phyloP scores from a whole-genome alignment of 345 rosid genomes.

The Gynandropsis gynandra region DNA sequence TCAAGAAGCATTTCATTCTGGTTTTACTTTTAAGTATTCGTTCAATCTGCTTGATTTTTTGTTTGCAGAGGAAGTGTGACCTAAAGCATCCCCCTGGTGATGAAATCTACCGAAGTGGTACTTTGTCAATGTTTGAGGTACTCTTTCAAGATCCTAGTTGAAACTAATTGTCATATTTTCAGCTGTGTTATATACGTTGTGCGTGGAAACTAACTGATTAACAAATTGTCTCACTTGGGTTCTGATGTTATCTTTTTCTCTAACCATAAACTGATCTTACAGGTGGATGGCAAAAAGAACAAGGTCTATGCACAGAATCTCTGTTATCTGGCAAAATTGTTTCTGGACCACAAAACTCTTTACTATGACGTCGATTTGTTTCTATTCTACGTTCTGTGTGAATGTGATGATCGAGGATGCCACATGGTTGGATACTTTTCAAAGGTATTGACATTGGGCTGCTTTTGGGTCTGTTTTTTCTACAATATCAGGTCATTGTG shows the following conservation, averaged over 20 bases:
- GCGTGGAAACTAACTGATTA: no score
- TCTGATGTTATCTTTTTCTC: neutral
- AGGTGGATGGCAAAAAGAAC: slow-evolving; percentile 89
- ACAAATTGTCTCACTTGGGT: slow-evolving; percentile 3
- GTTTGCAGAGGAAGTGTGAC: slow-evolving; percentile 80
- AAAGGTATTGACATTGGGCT: slow-evolving; percentile 45
- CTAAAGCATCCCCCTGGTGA: slow-evolving; percentile 98
- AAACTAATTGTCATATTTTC: neutral
- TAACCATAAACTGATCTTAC: slow-evolving; percentile 3
- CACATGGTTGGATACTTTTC: slow-evolving; percentile 99
- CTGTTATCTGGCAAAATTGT: slow-evolving; percentile 91
- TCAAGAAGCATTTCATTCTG: neutral
- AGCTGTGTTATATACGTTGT: neutral
- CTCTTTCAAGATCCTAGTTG: neutral
- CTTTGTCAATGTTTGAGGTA: slow-evolving; percentile 99
- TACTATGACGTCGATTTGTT: slow-evolving; percentile 96
- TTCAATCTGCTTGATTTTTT: slow-evolving; percentile 2
- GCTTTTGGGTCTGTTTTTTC: slow-evolving; percentile 16
- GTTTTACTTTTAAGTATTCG: neutral
- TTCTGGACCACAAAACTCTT: slow-evolving; percentile 98
- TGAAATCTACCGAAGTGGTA: slow-evolving; percentile 95
- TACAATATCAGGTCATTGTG: neutral
- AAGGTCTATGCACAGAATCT: slow-evolving; percentile 99
- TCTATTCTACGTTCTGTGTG: slow-evolving; percentile 85
- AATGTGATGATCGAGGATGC: slow-evolving; percentile 99